Evolutionary conservation across 495 filamentous ascomycete genomes (phyloP), one percentile per base, ranked within the genome.

Genomic region (Aspergillus haitiensis): DNA sequence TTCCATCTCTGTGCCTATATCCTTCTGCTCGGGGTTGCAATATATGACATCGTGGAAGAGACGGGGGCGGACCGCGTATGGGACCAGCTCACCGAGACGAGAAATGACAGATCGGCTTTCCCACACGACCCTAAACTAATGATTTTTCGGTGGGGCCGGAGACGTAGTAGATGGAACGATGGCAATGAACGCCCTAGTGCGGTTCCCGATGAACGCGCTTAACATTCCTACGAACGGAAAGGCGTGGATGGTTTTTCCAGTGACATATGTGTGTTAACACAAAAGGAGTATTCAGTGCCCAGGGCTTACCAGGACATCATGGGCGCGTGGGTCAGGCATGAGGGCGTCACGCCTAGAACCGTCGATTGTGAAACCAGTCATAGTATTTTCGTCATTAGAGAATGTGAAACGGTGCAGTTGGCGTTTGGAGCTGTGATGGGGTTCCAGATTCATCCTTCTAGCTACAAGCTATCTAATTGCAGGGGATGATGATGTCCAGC

Each of bases 1-100:
- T 59, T 79, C 31, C 78, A 77, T 58, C 65, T 78, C 5, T 67
- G 67, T 50, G 75, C 66, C 0, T 76, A 73, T 40, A 69, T 75
- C n/a, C 53, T 73, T 7, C 55, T 52, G 31, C 63, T 64, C 0
- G 68, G 71, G 2, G 46, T 27, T 2, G 52, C 55, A 5, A 49
- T 70, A 1, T 61, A 55, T 31, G 66, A 64, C 31, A 63, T 70
- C 7, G 55, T 71, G 0, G 50, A 62, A 34, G 63, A 71, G 45
- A 56, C 68, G 2, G 59, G 64, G 33, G 48, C 66, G 42, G 58
- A 62, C n/a, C n/a, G 57, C 6, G 40, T 70, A 5, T 69, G 54
- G 58, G 42, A 52, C 9, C 55, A 68, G 46, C 65, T 56, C 45
- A 50, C 74, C 5, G 48, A 67, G 16, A 60, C 50, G 18, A 47